Evolutionary conservation across 352 stramenopile species (phyloP).

Genomic region (Phytopythium oedochilum): DNA sequence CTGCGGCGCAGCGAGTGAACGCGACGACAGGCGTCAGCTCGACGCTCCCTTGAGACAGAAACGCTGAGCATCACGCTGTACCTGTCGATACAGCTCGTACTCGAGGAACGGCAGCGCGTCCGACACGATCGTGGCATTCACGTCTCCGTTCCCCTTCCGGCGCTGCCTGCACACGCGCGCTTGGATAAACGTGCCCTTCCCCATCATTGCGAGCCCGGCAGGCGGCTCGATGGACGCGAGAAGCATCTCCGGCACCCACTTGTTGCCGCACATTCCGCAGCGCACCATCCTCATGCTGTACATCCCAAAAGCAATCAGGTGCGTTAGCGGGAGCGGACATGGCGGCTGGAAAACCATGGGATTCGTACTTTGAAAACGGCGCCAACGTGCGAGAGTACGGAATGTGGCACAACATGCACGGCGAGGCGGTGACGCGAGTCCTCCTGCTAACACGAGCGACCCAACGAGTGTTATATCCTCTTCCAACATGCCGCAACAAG

Average conservation of each 20-base stretch:
- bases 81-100: constrained; percentile 97
- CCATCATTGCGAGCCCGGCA: constrained; percentile 80
- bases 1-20: constrained; percentile 12
- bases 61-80: constrained; percentile 16
- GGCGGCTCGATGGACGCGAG: constrained; percentile 88
- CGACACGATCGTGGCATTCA: constrained; percentile 95
- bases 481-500: neutral
- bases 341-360: too few species aligned
- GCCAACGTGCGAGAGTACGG: constrained; percentile 94
- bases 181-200: constrained; percentile 94
- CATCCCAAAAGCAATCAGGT: constrained; percentile 2
- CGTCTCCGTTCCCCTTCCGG: constrained; percentile 90
- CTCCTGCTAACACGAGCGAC: constrained; percentile 18
- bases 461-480: neutral
- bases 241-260: constrained; percentile 97
- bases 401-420: constrained; percentile 96
- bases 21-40: too few species aligned
- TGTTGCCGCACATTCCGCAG: constrained; percentile 95
- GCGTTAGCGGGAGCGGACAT: too few species aligned
- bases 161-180: constrained; percentile 93
- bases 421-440: constrained; percentile 46
- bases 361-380: constrained; percentile 94
- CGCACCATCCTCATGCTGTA: constrained; percentile 96
- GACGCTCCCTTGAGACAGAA: neutral
- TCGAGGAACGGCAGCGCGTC: constrained; percentile 98